Base-by-base conservation (phyloP, 495 filamentous ascomycete species). In the Usnea hakonensis region DNA sequence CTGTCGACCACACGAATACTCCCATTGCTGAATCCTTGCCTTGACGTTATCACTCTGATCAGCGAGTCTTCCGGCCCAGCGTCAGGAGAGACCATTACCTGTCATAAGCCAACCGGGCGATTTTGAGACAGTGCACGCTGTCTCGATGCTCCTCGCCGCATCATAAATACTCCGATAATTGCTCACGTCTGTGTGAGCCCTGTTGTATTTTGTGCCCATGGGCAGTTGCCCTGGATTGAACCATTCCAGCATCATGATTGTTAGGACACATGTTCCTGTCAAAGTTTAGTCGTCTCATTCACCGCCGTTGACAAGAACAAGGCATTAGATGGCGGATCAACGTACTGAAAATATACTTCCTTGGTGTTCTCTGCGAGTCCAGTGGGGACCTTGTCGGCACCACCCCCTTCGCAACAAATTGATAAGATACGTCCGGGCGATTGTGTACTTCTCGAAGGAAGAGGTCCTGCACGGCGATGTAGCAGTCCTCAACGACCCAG, bases 311-410 rank as follows among this genome's bases (percentile, higher is more conserved):
- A 26, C 26, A 43, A 28, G 26, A 32, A n/a, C 13, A 30, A 48
- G 0, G 23, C 0, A 44, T 26, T 16, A 21, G 10, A 54, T 2
- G 1, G 16, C 33, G 32, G 30, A 28, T 21, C 46, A 2, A 55
- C 60, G 23, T 46, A 62, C 60, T 21, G 9, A 62, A n/a, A 10
- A 37, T 13, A 37, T 62, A 62, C 55, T 62, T 62, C 33, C 60
- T 38, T 32, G 60, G 60, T 3, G 60, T 62, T 1, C 33, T 19
- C 38, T 57, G 32, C 4, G 8, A 26, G 0, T 38, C 40, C 3
- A 38, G 19, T 2, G 1, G 1, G 0, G 3, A n/a, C n/a, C 33
- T 6, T 5, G n/a, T 50, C 4, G 37, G 21, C 1, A n/a, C 30
- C 1, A 35, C 53, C 0, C 60, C 60, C 19, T 0, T 28, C 3